phyloP scores from a whole-genome alignment of 345 rosid genomes.

The Arabidopsis thaliana region DNA sequence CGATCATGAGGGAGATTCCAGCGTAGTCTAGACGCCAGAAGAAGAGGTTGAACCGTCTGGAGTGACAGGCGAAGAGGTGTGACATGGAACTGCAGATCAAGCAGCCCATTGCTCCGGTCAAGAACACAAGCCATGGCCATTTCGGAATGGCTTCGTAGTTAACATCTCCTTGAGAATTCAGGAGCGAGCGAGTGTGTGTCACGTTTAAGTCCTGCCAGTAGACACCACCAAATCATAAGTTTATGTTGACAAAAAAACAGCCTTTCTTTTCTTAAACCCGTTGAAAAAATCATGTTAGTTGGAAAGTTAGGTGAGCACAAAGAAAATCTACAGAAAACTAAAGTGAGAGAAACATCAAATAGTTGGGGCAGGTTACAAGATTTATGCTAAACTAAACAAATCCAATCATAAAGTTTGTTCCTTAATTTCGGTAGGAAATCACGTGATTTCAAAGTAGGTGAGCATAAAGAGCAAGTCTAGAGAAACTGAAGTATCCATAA shows the following conservation, averaged over 20 bases:
- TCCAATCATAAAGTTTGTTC: neutral
- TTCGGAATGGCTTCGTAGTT: conserved; percentile 52
- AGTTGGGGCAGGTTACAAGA: conserved; percentile 28
- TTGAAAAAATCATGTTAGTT: conserved; percentile 27
- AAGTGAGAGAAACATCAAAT: conserved; percentile 30
- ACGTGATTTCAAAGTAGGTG: conserved; percentile 34
- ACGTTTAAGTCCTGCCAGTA: conserved; percentile 59
- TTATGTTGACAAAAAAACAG: neutral
- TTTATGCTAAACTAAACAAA: neutral
- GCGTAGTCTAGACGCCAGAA: conserved; percentile 98
- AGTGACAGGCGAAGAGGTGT: conserved; percentile 94
- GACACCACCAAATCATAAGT: conserved; percentile 5
- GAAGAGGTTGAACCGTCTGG: conserved; percentile 68
- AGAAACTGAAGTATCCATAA: conserved; percentile 7
- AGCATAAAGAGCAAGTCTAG: conserved; percentile 9
- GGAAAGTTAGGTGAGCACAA: conserved; percentile 35
- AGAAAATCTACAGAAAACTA: conserved; percentile 6
- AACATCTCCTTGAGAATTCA: conserved; percentile 42
- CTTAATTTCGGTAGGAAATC: conserved; percentile 2
- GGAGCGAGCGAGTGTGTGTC: conserved; percentile 47
- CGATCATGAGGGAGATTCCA: conserved; percentile 90
- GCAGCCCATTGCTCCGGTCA: conserved; percentile 87
- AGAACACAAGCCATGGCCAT: conserved; percentile 95
- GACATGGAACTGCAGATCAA: conserved; percentile 87
- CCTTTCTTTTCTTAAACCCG: neutral